Base-by-base conservation (phyloP, 2,329 filamentous ascomycete genomes). In the Pseudogymnoascus sp. region DNA sequence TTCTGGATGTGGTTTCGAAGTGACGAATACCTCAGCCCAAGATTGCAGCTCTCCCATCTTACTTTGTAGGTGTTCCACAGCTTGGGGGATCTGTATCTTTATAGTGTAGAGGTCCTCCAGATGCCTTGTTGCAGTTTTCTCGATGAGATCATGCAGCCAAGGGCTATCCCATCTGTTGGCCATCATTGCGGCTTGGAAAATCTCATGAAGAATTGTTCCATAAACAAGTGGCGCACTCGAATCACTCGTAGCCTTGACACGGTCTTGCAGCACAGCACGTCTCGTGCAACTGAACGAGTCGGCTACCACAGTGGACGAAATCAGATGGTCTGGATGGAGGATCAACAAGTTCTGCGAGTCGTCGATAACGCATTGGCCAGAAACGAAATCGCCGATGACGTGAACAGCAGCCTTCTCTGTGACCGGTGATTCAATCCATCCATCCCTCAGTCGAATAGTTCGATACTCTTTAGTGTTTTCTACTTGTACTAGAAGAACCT, bases 241-340 rank as follows among this genome's bases (percentile, higher is more conserved):
- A 67, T 91, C 89, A 70, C 88, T 89, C 0, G 92, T 93, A 7
- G 91, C 91, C 75, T 98, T 98, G 70, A 99, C 89, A 33, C 95
- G 88, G 74, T 99, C 93, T 74, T 98, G 93, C 26, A 99, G 83
- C 1, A 98, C 93, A 31, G 95, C 92, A 67, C 93, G 89, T 16
- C 95, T 89, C 73, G 90, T 88, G 72, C 95, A 99, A 24, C 87
- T 88, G 73, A 98, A 96, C 0, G 95, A 96, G 75, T 99, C 95
- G n/a, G 92, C 93, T 46, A 99, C 89, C 4, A 96, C 91, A 0
- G 95, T 98, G 2, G 95, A 89, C 2, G 95, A 98, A 61, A 99
- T 89, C 35, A 99, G 83, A 76, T 98, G 93, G 71, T 99, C 95
- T 0, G 95, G 95, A 71, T 99, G 93, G 12, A 99, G 78, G 63